Evolutionary conservation across 768 basidiomycete genomes (phyloP), one percentile per base, ranked within the genome.

Genomic region (Lactifluus hygrophoroides): DNA sequence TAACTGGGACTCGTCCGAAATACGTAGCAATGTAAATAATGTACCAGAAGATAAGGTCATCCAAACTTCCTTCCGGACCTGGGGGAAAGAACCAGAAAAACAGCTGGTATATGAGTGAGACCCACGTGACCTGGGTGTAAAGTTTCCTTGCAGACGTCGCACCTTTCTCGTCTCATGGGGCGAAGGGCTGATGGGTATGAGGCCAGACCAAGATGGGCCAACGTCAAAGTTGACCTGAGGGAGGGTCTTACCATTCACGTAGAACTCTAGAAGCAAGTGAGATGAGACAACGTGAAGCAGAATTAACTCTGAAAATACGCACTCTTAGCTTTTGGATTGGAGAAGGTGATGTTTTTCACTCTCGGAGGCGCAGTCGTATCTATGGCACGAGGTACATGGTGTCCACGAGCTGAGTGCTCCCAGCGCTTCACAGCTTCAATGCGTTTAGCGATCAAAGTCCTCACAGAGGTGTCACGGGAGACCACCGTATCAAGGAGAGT

Each of bases 11-110:
- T 35, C 1, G 17, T 17, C 4, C 16, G 45, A 51, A 47, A 47
- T 19, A 14, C 9, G 11, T n/a, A 23, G 47, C 13, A 21, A 30
- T 28, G 42, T 56, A 44, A 32, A 72, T 70, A 54, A 49, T 72
- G 49, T 64, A 84, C 87, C 87, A 89, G 70, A n/a, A n/a, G n/a
- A n/a, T n/a, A n/a, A n/a, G n/a, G n/a, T n/a, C n/a, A n/a, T n/a
- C n/a, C n/a, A n/a, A 89, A 62, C 82, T 85, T 23, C 86, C 88
- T 64, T 81, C 72, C 0, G 85, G 84, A 4, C 85, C 86, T 1
- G 87, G 85, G 53, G 88, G 88, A 74, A 88, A 89, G 71, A 88
- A 85, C 87, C 88, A 89, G 72, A 90, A 90, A 74, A 85, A 90
- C 16, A 88, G 77, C 85, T 89, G 48, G 34, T 17, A 2, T n/a